Evolutionary conservation across 2,329 filamentous ascomycete species (phyloP), one percentile per base, ranked within the genome.

Genomic region (Fusarium haematococcum): DNA sequence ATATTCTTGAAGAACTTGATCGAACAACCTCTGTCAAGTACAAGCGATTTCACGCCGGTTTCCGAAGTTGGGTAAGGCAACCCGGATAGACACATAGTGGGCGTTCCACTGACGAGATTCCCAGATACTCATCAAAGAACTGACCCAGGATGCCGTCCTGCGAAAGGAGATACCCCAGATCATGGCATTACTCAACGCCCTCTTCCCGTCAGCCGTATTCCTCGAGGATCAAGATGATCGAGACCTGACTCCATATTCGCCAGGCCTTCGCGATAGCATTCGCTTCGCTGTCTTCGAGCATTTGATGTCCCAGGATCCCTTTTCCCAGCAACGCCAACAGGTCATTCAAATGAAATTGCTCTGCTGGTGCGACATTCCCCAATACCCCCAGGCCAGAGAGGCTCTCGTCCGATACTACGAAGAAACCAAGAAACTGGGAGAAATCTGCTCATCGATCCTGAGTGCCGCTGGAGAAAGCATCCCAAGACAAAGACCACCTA

Each of bases 101-200:
- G 13, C 33, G 6, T 33, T 25, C n/a, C 14, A 20, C 61, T 69
- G 37, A 65, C 54, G 30, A 25, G 63, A n/a, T 7, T 14, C 33
- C 6, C n/a, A 83, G 81, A 71, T 79, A 20, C 73, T 83, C 11
- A 73, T 81, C 60, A 52, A 78, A 5, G 70, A 77, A 30, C 62
- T 81, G 35, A 69, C 62, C 11, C 66, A 66, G 20, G 65, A 67
- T 23, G 35, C 48, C 23, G 41, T 68, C 2, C 18, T 41, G 20
- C 63, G 61, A 59, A 73, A 75, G 30, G 66, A 76, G 16, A 45
- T 58, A 4, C 63, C 74, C 7, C 69, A 74, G 16, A 75, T 82
- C 37, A 80, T 84, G 81, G 82, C 81, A 25, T 75, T 77, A 8
- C 71, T 84, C 27, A 84, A 84, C 58, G 78, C 83, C 7, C 70